Percentiles rank a stretch among this genome's conserved stretches.
These are phyloP conservation scores for Cladochytrium replicatum DNA, from an alignment of 192 early-diverging fungal species.

Conservation along the genomic window DNA sequence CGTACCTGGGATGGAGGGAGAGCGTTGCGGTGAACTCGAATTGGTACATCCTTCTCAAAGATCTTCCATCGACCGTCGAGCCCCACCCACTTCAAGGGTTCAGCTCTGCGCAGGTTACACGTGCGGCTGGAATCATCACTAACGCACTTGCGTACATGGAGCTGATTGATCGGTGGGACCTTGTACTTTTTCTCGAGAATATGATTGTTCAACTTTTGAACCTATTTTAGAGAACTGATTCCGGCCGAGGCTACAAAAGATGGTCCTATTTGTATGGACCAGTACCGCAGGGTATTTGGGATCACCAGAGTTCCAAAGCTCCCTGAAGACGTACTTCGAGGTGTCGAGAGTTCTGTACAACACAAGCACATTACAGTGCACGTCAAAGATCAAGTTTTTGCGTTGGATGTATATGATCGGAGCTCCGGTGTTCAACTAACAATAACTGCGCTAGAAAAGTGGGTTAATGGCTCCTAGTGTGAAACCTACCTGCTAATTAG, in stretches of 20 bases:
- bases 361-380: constrained; percentile 58
- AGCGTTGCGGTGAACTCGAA: constrained; percentile 76
- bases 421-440: constrained; percentile 42
- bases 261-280: constrained; percentile 73
- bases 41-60: constrained; percentile 67
- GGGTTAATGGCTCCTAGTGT: constrained; percentile 6
- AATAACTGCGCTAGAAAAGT: constrained; percentile 65
- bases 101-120: constrained; percentile 65
- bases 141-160: constrained; percentile 68
- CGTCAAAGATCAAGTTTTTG: constrained; percentile 70
- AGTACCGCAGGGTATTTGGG: constrained; percentile 70
- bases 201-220: constrained; percentile 3
- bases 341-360: constrained; percentile 30
- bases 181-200: neutral
- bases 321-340: constrained; percentile 59
- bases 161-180: constrained; percentile 43
- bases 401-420: constrained; percentile 52
- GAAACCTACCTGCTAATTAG: constrained; percentile 2
- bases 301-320: constrained; percentile 71
- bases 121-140: constrained; percentile 65
- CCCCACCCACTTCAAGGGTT: constrained; percentile 37
- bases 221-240: constrained; percentile 25
- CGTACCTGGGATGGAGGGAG: constrained; percentile 77
- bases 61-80: constrained; percentile 38
- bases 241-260: constrained; percentile 57